phyloP scores from a whole-genome alignment of 2,329 filamentous ascomycete species.

The Fusarium papillatum region DNA sequence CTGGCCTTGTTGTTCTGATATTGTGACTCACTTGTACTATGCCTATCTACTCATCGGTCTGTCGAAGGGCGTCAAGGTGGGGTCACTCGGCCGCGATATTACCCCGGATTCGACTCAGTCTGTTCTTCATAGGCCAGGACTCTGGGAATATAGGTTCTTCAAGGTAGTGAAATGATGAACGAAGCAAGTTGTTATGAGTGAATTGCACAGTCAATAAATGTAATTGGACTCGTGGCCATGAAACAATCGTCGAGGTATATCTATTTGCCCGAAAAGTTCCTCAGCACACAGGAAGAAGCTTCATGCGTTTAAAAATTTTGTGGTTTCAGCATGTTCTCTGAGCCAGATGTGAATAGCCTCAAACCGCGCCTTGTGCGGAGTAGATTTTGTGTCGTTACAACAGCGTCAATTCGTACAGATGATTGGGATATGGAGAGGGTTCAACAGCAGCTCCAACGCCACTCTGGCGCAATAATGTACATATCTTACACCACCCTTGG shows the following conservation, averaged over 20 bases:
- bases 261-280: background rate
- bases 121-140: slow-evolving; percentile 52
- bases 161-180: slow-evolving; percentile 53
- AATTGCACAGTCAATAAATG: background rate
- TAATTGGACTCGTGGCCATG: background rate
- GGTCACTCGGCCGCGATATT: slow-evolving; percentile 4
- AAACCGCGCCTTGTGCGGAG: background rate
- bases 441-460: slow-evolving; percentile 10
- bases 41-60: background rate
- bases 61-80: background rate
- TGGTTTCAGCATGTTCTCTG: too few relatives aligned
- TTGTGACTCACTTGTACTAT: slow-evolving; percentile 17
- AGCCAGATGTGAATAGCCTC: background rate
- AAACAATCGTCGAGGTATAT: background rate
- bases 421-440: slow-evolving; percentile 26
- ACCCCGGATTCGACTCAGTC: background rate
- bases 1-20: background rate
- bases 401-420: slow-evolving; percentile 13
- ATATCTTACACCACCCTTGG: slow-evolving; percentile 37
- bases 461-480: slow-evolving; percentile 36
- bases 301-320: background rate
- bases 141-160: slow-evolving; percentile 28
- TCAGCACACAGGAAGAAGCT: background rate
- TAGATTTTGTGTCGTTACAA: background rate
- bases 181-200: background rate